phyloP scores from a whole-genome alignment of 306 rosid species.

The Abrus pulchellus region DNA sequence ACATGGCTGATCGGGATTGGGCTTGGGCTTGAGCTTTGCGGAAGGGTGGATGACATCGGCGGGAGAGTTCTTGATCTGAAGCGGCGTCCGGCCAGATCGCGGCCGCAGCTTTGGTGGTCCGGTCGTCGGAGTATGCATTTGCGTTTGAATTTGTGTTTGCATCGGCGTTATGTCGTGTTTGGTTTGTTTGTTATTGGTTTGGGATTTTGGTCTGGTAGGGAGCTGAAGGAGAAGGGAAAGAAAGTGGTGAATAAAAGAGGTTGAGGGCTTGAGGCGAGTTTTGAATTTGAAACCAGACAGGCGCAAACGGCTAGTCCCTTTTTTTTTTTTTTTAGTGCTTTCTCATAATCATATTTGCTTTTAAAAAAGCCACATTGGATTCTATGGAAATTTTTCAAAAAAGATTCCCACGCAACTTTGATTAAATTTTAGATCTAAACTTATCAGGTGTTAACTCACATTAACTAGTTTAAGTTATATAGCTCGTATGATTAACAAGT shows the following conservation, averaged over 20 bases:
- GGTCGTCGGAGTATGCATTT: slow-evolving; percentile 51
- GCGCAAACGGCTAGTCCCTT: slow-evolving; percentile 91
- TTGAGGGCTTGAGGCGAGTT: slow-evolving; percentile 11
- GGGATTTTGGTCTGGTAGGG: neutral
- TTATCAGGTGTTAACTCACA: neutral
- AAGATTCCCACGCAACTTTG: neutral
- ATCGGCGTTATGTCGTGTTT: slow-evolving; percentile 4
- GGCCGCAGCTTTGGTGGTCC: slow-evolving; percentile 56
- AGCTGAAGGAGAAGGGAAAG: neutral
- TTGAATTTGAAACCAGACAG: slow-evolving; percentile 75
- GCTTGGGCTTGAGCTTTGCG: slow-evolving; percentile 53
- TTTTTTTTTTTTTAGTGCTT: neutral
- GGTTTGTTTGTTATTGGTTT: slow-evolving; percentile 25
- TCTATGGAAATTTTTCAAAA: neutral
- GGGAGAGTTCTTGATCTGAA: slow-evolving; percentile 68
- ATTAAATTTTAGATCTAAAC: neutral
- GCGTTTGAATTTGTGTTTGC: slow-evolving; percentile 39
- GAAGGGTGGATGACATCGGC: slow-evolving; percentile 47
- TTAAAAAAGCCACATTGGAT: slow-evolving; percentile 41
- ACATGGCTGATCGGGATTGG: slow-evolving; percentile 51
- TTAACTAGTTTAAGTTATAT: neutral
- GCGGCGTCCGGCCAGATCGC: slow-evolving; percentile 77
- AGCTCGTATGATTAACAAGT: neutral
- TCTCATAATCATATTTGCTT: slow-evolving; percentile 3
- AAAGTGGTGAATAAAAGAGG: slow-evolving; percentile 1